Evolutionary conservation across 2,329 filamentous ascomycete species (phyloP), one percentile per base, ranked within the genome.

Genomic region (Fusarium equiseti): DNA sequence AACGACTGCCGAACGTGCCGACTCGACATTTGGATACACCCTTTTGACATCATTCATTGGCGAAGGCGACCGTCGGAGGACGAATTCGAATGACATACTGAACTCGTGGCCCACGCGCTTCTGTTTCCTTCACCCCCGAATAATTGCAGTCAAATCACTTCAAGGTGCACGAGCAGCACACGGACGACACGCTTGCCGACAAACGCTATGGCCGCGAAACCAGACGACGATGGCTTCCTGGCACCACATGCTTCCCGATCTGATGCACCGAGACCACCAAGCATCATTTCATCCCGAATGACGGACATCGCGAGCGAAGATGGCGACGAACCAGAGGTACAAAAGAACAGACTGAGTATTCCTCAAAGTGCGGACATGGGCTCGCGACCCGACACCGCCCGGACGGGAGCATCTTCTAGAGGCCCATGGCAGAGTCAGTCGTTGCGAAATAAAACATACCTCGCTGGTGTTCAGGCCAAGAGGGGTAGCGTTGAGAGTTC

Each of bases 281-380:
- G 90, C 70, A 85, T 92, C 62, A 91, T 92, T 56, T 93, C 91
- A 29, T 92, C 90, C 62, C 89, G 89, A 66, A 90, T 93, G 86
- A 93, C 90, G 32, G 88, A 90, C 66, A 87, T 89, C 64, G 84
- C 82, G 27, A 88, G 86, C 22, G 86, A 89, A 56, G 87, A 90
- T 71, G 87, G 86, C 22, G 83, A 81, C 45, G 82, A 84, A 18
- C 75, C 76, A 42, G 81, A 82, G 35, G 72, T 76, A 38, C 78
- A 79, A 22, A 63, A 59, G 18, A 62, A 73, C 18, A 65, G 72
- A 54, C 72, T 72, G 51, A 73, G 78, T 64, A 74, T 78, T 45
- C 71, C 78, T 63, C 81, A 79, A 60, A 77, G 81, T 66, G 82
- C 82, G 13, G 85, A 86, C 38, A 73, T 76, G 48, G 72, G 78